Conservation (phyloP, 1,139 yeast genomes). For the Debaryomyces fabryi region DNA sequence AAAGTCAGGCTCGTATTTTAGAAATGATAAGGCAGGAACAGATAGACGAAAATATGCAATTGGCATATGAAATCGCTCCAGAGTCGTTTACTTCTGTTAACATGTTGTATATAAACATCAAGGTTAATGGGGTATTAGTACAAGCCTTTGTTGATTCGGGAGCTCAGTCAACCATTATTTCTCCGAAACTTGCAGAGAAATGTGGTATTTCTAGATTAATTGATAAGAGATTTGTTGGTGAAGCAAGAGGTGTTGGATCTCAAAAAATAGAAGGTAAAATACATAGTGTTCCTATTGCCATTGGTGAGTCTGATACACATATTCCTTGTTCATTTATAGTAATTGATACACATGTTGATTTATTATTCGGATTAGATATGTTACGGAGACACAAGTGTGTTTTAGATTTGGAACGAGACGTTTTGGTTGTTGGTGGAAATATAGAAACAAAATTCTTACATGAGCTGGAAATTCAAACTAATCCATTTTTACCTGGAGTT, state of each 20-base stretch:
- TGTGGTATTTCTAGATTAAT: conserved; percentile 73
- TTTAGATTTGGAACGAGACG: conserved; percentile 70
- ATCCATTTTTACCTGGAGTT: conserved; percentile 19
- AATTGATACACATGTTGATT: conserved; percentile 73
- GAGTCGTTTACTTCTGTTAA: conserved; percentile 82
- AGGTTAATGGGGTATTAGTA: conserved; percentile 76
- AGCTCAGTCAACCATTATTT: conserved; percentile 86
- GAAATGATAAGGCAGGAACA: conserved; percentile 73
- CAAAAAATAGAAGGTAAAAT: conserved; percentile 79
- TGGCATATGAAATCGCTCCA: conserved; percentile 86
- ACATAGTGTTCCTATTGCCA: conserved; percentile 84
- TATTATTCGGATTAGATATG: conserved; percentile 75
- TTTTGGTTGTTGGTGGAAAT: conserved; percentile 70
- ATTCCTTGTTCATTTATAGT: conserved; percentile 84
- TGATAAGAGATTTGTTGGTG: conserved; percentile 80
- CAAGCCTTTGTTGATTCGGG: conserved; percentile 97
- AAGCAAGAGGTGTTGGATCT: conserved; percentile 89
- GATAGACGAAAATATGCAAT: conserved; percentile 73
- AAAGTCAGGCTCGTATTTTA: conserved; percentile 64
- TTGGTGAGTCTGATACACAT: conserved; percentile 55
- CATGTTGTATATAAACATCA: conserved; percentile 80
- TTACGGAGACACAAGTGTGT: conserved; percentile 83
- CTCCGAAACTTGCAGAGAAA: conserved; percentile 72
- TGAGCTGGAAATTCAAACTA: conserved; percentile 70
- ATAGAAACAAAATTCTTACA: conserved; percentile 70